phyloP scores from a whole-genome alignment of 352 stramenopile genomes.

The Phytophthora boehmeriae region DNA sequence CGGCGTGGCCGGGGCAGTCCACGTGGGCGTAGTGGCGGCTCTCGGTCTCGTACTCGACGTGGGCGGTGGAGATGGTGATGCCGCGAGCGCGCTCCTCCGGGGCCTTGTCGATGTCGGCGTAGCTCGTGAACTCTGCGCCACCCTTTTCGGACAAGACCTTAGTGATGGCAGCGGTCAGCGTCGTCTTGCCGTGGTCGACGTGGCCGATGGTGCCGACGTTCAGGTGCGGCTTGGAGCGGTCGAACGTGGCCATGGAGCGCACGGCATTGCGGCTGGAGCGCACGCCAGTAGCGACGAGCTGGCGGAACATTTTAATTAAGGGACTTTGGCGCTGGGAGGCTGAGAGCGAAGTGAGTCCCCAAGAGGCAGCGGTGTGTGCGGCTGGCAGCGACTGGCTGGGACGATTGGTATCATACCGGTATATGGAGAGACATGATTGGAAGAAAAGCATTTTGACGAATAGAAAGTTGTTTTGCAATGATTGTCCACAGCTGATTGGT shows the following conservation, averaged over 20 bases:
- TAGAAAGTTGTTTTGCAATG: background rate
- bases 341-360: no score
- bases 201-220: constrained; percentile 99
- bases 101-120: constrained; percentile 96
- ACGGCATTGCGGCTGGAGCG: constrained; percentile 8
- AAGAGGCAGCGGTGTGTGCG: no score
- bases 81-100: constrained; percentile 73
- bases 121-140: constrained; percentile 84
- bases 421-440: no score
- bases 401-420: no score
- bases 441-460: background rate
- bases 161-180: constrained; percentile 96
- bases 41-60: constrained; percentile 34
- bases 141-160: constrained; percentile 85
- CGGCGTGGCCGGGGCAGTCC: constrained; percentile 93
- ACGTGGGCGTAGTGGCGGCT: constrained; percentile 88
- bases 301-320: constrained; percentile 12
- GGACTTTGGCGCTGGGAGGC: background rate
- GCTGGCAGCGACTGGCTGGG: no score
- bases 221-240: constrained; percentile 94
- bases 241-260: constrained; percentile 66
- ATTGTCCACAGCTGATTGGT: no score
- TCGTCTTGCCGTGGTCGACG: constrained; percentile 98
- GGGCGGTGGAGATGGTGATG: constrained; percentile 40
- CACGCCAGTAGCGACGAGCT: constrained; percentile 28